A percentile compares a stretch with the other conserved stretches of the same genome.
Evolutionary conservation across 805 yeast species (phyloP).

Genomic region (Starmerella cellae): DNA sequence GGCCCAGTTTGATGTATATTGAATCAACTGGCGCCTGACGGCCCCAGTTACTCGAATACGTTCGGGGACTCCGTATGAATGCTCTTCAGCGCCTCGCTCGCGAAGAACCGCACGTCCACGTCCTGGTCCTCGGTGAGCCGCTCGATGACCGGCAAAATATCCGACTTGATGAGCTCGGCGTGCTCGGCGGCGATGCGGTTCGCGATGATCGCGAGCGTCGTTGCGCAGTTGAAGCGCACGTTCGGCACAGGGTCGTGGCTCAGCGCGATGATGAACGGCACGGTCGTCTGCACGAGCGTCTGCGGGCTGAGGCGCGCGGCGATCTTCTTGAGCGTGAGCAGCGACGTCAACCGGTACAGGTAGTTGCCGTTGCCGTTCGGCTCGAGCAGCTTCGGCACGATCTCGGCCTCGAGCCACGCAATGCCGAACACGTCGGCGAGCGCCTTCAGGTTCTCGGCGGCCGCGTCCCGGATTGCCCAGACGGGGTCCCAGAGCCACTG

Average conservation of each 20-base stretch:
- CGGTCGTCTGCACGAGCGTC: constrained; percentile 47
- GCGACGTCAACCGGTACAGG: constrained; percentile 80
- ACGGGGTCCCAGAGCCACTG: constrained; percentile 99
- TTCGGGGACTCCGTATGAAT: neutral
- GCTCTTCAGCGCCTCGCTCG: constrained; percentile 45
- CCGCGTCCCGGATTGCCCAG: constrained; percentile 91
- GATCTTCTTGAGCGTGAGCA: constrained; percentile 74
- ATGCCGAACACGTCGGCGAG: constrained; percentile 81
- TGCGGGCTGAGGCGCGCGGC: constrained; percentile 54
- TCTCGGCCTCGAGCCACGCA: constrained; percentile 80
- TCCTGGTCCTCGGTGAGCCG: constrained; percentile 60
- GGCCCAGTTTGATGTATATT: no score
- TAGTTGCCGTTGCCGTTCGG: constrained; percentile 52
- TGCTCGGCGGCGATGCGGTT: constrained; percentile 33
- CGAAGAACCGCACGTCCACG: constrained; percentile 79
- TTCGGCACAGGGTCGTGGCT: constrained; percentile 80
- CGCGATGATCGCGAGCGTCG: constrained; percentile 53
- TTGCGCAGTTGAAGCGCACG: constrained; percentile 89
- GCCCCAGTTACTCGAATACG: neutral
- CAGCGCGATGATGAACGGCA: constrained; percentile 68
- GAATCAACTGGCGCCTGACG: no score
- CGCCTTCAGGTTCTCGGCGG: constrained; percentile 67
- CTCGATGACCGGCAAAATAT: constrained; percentile 53
- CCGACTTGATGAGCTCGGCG: constrained; percentile 32
- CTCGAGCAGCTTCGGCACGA: constrained; percentile 59